Base-by-base conservation (phyloP, 768 basidiomycete species). In the Postia placenta region DNA sequence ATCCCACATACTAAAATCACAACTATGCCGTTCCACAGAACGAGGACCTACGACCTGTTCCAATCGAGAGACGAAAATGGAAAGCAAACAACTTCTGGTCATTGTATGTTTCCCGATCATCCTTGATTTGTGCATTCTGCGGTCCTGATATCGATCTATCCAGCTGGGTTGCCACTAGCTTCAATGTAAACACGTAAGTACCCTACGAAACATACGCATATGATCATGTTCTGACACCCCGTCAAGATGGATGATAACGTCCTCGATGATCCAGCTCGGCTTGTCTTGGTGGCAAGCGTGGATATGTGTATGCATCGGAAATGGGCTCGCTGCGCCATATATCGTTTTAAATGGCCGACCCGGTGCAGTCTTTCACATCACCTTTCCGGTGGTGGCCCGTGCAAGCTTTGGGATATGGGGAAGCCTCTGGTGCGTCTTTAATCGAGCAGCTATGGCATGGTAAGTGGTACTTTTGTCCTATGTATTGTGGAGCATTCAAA, bases 241-340 rank as follows among this genome's bases (percentile, higher is more conserved):
- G 27, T 37, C 15, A 46, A 85, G 81, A 51, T 85, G 81, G 84
- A 83, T 83, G 83, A 86, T 87, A 51, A 82, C 75, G 0, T 85
- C 83, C 24, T 81, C 83, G 11, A 85, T 87, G 85, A 74, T 83
- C 26, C 78, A 83, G 53, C 65, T 80, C 24, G 83, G 83, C 2
- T 73, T 89, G 25, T 82, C 82, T 0, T 89, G 85, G 86, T 90
- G 85, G 86, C 84, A 89, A 62, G 82, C 88, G 12, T 87, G 88
- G 85, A 73, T 91, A 45, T 88, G 83, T 51, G 83, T 85, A 11
- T 86, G 81, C 83, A 55, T 85, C 27, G 67, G 66, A 14, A 66
- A 69, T 42, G 56, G 57, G 15, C 44, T 64, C 2, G 60, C 60
- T 19, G 80, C 84, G 1, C 80, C 80, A 0, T 84, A 92, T 67